phyloP scores from a whole-genome alignment of 306 rosid species.

The Canavalia ensiformis region DNA sequence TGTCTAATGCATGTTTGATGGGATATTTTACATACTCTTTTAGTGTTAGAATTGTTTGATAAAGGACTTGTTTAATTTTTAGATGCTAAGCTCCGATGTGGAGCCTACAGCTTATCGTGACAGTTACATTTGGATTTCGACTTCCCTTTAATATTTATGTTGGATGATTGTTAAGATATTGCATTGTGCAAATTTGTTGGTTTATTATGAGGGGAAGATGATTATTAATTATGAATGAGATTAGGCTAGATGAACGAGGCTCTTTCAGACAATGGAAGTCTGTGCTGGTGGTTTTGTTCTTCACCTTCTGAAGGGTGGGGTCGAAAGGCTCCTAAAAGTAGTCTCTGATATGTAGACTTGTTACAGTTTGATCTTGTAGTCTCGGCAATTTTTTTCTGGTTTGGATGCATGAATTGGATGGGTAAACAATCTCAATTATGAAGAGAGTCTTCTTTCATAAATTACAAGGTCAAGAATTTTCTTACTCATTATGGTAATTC shows the following conservation, averaged over 20 bases:
- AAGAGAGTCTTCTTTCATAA: constrained; percentile 32
- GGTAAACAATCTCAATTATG: constrained; percentile 34
- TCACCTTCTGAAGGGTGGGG: constrained; percentile 28
- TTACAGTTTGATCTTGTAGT: constrained; percentile 34
- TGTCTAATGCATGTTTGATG: neutral
- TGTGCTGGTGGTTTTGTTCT: constrained; percentile 26
- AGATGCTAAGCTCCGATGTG: neutral
- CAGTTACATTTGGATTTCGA: constrained; percentile 8
- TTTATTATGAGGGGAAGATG: constrained; percentile 11
- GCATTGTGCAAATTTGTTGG: constrained; percentile 32
- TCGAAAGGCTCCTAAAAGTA: neutral
- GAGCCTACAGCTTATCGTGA: constrained; percentile 3
- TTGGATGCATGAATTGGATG: constrained; percentile 32
- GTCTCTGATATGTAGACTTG: constrained; percentile 33
- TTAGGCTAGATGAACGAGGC: constrained; percentile 20
- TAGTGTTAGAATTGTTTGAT: neutral
- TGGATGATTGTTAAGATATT: neutral
- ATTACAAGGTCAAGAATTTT: constrained; percentile 35
- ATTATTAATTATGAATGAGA: constrained; percentile 4
- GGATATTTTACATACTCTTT: constrained; percentile 13
- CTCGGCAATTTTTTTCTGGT: neutral
- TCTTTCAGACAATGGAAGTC: constrained; percentile 12
- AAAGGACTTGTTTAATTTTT: neutral
- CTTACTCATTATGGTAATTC: constrained; percentile 22
- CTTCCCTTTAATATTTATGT: constrained; percentile 15